Percentiles rank a stretch among this genome's conserved stretches.
Evolutionary conservation across 768 basidiomycete genomes (phyloP).

Genomic region (Dentipellis fragilis): DNA sequence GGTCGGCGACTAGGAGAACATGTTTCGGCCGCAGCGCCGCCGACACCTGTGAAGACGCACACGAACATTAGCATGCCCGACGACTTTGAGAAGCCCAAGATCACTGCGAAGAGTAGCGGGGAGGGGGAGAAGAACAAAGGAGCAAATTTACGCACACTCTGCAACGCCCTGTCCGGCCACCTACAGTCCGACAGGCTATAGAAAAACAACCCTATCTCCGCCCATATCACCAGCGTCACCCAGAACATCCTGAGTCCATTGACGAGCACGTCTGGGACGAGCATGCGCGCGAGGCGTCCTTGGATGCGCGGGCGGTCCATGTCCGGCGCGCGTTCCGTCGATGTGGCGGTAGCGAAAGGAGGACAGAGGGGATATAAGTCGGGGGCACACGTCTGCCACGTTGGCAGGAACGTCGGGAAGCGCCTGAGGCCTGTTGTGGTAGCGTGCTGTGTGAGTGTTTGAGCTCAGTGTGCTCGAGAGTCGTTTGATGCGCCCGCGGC

Average conservation of each 20-base stretch:
- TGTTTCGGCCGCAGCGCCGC: conserved; percentile 26
- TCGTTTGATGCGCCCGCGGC: too few relatives aligned
- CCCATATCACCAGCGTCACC: conserved; percentile 61
- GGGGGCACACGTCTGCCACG: not conserved
- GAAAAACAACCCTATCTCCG: conserved; percentile 52
- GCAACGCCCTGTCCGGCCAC: conserved; percentile 39
- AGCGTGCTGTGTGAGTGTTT: too few relatives aligned
- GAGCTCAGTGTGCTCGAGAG: too few relatives aligned
- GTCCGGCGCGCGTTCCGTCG: too few relatives aligned
- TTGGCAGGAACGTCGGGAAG: not conserved
- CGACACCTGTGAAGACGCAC: not conserved
- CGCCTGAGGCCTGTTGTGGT: not conserved
- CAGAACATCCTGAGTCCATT: conserved; percentile 40
- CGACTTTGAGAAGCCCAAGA: too few relatives aligned
- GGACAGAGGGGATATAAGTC: too few relatives aligned
- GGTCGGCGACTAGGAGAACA: conserved; percentile 77
- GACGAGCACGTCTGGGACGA: conserved; percentile 2
- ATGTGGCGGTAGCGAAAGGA: too few relatives aligned
- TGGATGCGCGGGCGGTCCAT: not conserved
- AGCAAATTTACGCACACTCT: not conserved
- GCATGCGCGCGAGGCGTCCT: not conserved
- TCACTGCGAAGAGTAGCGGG: too few relatives aligned
- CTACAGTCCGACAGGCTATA: conserved; percentile 35
- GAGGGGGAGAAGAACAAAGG: not conserved
- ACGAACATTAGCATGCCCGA: not conserved